Percentiles rank a stretch among this genome's conserved stretches.
phyloP scores from a whole-genome alignment of 139 green algal genomes.

The Pleodorina starrii region DNA sequence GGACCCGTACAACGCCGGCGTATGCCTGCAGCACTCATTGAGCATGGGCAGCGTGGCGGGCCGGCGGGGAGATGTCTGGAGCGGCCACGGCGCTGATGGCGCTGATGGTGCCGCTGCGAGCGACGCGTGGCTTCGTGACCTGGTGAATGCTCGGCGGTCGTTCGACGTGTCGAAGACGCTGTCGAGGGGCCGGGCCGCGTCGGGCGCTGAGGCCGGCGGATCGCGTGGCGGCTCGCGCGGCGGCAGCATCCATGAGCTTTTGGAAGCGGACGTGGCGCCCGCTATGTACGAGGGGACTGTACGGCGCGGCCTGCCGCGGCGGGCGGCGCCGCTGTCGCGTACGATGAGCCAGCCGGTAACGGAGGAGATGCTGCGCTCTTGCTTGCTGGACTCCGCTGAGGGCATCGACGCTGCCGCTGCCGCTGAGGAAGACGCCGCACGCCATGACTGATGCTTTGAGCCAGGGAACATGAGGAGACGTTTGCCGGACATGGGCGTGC shows the following conservation, averaged over 20 bases:
- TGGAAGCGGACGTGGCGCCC: background rate
- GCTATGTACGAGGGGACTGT: conserved; percentile 19
- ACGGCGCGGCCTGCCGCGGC: conserved; percentile 2
- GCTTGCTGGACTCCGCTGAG: too few relatives aligned
- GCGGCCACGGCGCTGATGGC: too few relatives aligned
- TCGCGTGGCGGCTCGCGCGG: background rate
- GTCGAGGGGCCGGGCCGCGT: background rate
- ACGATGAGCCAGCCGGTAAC: background rate
- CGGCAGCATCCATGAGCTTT: background rate
- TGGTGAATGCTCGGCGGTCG: background rate
- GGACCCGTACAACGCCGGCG: background rate
- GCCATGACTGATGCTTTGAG: too few relatives aligned
- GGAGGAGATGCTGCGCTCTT: too few relatives aligned
- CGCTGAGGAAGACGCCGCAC: too few relatives aligned
- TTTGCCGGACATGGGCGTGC: too few relatives aligned
- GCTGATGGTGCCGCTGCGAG: background rate
- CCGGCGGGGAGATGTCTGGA: too few relatives aligned
- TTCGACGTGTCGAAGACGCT: conserved; percentile 2
- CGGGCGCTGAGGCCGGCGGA: background rate
- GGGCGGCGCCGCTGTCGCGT: background rate
- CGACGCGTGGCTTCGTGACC: background rate
- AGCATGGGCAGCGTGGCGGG: too few relatives aligned
- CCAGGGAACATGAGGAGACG: too few relatives aligned
- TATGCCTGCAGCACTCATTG: background rate
- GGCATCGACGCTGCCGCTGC: too few relatives aligned